A percentile compares a stretch with the other conserved stretches of the same genome.
Evolutionary conservation across 2,329 filamentous ascomycete species (phyloP).

Genomic region (Phaeosphaeriaceae sp.): DNA sequence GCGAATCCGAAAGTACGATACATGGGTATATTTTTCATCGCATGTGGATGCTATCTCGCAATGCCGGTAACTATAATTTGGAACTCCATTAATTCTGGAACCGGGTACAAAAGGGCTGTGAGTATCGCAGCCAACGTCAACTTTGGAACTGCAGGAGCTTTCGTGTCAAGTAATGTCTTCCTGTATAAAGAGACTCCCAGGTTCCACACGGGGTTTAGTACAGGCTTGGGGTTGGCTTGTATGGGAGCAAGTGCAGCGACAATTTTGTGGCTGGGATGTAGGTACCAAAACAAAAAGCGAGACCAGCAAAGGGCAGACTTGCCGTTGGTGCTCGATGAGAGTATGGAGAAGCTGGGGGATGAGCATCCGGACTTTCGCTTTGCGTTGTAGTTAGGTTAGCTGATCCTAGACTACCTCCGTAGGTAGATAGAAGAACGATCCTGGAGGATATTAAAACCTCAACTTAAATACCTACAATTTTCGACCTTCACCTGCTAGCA

Average conservation of each 20-base stretch:
- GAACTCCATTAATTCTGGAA: slow-evolving; percentile 59
- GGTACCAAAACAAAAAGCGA: slow-evolving; percentile 56
- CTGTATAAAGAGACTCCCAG: slow-evolving; percentile 31
- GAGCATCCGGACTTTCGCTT: slow-evolving; percentile 61
- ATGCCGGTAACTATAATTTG: slow-evolving; percentile 63
- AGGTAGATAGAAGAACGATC: too few relatives aligned
- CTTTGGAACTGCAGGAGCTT: slow-evolving; percentile 62
- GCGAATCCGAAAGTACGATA: slow-evolving; percentile 52
- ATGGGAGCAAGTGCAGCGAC: slow-evolving; percentile 43
- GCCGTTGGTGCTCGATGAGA: slow-evolving; percentile 13
- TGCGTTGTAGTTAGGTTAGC: slow-evolving; percentile 11
- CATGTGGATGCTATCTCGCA: slow-evolving; percentile 61
- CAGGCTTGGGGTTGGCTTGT: slow-evolving; percentile 32
- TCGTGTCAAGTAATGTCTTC: slow-evolving; percentile 55
- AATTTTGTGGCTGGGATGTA: slow-evolving; percentile 54
- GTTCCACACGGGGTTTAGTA: slow-evolving; percentile 39
- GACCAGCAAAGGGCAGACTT: slow-evolving; percentile 53
- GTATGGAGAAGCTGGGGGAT: slow-evolving; percentile 54
- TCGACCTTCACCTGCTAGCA: too few relatives aligned
- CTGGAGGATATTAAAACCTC: too few relatives aligned
- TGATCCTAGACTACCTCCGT: too few relatives aligned
- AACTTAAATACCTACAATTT: too few relatives aligned
- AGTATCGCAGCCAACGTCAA: slow-evolving; percentile 29
- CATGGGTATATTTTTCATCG: slow-evolving; percentile 61
- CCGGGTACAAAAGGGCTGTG: slow-evolving; percentile 34